Base-by-base conservation (phyloP, 805 yeast genomes). In the Myxozyma sirexii region DNA sequence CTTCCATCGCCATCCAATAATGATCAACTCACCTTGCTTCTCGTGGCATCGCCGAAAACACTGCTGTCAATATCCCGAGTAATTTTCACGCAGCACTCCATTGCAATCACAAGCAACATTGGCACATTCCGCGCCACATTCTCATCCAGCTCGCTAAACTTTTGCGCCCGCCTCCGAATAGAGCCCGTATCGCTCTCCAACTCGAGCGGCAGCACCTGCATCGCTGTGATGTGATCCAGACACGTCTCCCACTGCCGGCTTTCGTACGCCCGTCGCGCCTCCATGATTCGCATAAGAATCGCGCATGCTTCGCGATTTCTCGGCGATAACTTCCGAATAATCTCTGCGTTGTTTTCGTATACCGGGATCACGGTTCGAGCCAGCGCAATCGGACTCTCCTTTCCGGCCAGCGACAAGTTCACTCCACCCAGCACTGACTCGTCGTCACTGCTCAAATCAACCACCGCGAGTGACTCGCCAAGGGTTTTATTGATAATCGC, bases 41-140 rank as follows among this genome's bases (percentile, higher is more conserved):
- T 55, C 37, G 59, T 56, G 1, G 61, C 63, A 52, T 68, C 63
- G 37, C 59, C 58, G 43, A 63, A 49, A 52, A 65, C 38, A 56
- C 67, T 59, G 29, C 66, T 54, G 67, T 54, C 75, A 71, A 64
- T 76, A 76, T 45, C 77, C 74, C 67, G 77, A 26, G 73, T 42
- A 79, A 75, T 45, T 75, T 78, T 84, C 4, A 88, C 82, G 54
- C 90, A 79, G 69, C 89, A 83, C 31, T 85, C 83, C 96, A 93
- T 88, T 3, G 88, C 83, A 75, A 91, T 86, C 21, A 92, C 80
- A 63, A 94, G 79, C 62, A 93, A 73, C 53, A 84, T 83, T 3
- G 98, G 97, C 53, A 94, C 80, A 66, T 87, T 89, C 72, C 88
- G 85, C 39, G 90, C 80, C 41, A 94, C 76, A 62, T 85, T 79